These are phyloP conservation scores for Austroboletus novae-zelandiae DNA, from an alignment of 1,284 basidiomycete genomes.

Conservation along the genomic window DNA sequence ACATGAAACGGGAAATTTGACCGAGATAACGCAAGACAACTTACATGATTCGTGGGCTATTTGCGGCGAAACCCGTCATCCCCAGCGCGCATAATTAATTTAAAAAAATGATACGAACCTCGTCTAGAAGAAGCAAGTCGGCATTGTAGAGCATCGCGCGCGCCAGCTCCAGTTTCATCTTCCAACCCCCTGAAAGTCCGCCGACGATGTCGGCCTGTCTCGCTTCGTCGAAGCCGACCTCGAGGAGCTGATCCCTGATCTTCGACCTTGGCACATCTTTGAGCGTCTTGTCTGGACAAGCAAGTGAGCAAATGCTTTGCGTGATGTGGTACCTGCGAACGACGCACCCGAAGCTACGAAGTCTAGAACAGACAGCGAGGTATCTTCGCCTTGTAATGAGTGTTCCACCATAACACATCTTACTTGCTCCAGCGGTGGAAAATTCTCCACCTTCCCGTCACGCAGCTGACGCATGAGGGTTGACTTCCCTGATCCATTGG, in stretches of 20 bases:
- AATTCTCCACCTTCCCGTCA: slow-evolving; percentile 95
- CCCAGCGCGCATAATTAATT: slow-evolving; percentile 21
- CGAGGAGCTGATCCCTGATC: slow-evolving; percentile 75
- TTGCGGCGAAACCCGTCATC: slow-evolving; percentile 23
- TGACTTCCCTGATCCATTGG: slow-evolving; percentile 96
- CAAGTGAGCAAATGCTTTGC: slow-evolving; percentile 5
- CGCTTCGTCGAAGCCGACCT: slow-evolving; percentile 90
- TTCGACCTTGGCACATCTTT: slow-evolving; percentile 58
- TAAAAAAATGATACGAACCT: slow-evolving; percentile 41
- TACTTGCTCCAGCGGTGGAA: slow-evolving; percentile 86
- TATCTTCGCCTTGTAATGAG: slow-evolving; percentile 91
- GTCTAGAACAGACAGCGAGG: slow-evolving; percentile 77
- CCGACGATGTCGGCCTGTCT: slow-evolving; percentile 86
- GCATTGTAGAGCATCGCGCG: slow-evolving; percentile 97
- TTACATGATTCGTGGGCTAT: slow-evolving; percentile 90
- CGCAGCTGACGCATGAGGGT: slow-evolving; percentile 96
- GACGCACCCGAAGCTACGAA: slow-evolving; percentile 80
- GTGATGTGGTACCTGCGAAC: slow-evolving; percentile 5
- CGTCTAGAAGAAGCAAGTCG: slow-evolving; percentile 88
- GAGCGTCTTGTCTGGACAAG: slow-evolving; percentile 56
- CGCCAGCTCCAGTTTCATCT: slow-evolving; percentile 95
- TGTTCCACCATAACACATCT: slow-evolving; percentile 96
- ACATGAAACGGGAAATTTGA: slow-evolving; percentile 22
- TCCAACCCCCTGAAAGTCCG: slow-evolving; percentile 97
- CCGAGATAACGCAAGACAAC: slow-evolving; percentile 32